Conservation (phyloP, 225 moss, liverwort and hornwort species). For the Asterella californica region DNA sequence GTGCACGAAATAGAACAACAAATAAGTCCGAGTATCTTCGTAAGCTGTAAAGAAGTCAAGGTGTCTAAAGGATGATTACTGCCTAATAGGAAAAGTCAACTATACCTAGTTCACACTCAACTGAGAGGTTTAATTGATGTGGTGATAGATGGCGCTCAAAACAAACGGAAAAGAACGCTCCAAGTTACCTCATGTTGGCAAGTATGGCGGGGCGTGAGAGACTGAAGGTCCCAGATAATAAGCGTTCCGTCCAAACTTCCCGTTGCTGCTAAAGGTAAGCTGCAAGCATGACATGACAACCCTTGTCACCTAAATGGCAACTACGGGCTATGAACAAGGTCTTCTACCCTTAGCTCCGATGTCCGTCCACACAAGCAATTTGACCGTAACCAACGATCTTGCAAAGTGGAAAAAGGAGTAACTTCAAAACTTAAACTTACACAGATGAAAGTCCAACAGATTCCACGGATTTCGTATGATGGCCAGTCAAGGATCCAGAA, state of each 20-base stretch:
- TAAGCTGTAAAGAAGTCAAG: not conserved
- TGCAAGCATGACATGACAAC: slow-evolving; percentile 22
- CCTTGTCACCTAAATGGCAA: too few relatives aligned
- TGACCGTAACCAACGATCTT: not conserved
- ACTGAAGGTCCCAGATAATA: slow-evolving; percentile 91
- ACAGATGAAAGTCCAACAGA: slow-evolving; percentile 70
- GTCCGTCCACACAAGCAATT: not conserved
- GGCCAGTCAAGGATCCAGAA: slow-evolving; percentile 57
- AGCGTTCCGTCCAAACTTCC: slow-evolving; percentile 93
- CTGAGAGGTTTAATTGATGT: not conserved
- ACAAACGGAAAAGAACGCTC: not conserved
- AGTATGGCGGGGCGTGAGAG: slow-evolving; percentile 60
- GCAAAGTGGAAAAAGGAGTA: not conserved
- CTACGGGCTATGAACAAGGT: too few relatives aligned
- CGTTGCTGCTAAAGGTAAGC: slow-evolving; percentile 71
- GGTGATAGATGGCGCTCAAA: not conserved
- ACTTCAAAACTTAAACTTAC: slow-evolving; percentile 33
- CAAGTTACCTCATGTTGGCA: slow-evolving; percentile 79
- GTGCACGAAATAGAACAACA: not conserved
- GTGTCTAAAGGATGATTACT: not conserved
- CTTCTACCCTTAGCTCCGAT: too few relatives aligned
- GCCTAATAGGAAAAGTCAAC: not conserved
- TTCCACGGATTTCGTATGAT: slow-evolving; percentile 79
- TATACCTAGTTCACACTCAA: not conserved
- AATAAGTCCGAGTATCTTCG: not conserved